phyloP scores from a whole-genome alignment of 371 early-diverging fungal species.

The Mortierella sp. region DNA sequence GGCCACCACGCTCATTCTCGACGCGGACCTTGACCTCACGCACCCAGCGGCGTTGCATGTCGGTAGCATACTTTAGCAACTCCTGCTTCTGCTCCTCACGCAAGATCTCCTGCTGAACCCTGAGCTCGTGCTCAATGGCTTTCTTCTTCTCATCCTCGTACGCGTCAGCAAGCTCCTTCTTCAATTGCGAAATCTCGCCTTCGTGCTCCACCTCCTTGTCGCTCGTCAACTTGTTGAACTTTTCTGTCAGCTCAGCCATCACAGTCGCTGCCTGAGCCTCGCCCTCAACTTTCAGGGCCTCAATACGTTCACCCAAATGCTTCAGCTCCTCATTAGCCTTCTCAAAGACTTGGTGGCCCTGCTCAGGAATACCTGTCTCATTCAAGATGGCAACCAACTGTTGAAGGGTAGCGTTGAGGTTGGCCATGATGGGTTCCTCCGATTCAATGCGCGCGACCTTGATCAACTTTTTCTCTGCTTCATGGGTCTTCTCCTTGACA shows the following conservation, averaged over 20 bases:
- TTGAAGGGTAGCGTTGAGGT: conserved; percentile 47
- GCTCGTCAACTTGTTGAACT: conserved; percentile 29
- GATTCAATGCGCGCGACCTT: conserved; percentile 45
- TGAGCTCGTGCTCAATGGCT: conserved; percentile 55
- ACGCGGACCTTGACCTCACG: conserved; percentile 82
- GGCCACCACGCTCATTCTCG: conserved; percentile 91
- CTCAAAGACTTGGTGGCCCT: conserved; percentile 54
- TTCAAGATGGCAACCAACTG: conserved; percentile 52
- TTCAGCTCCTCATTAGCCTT: conserved; percentile 52
- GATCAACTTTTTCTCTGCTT: conserved; percentile 41
- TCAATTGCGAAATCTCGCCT: conserved; percentile 55
- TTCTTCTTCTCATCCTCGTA: conserved; percentile 55
- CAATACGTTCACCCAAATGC: conserved; percentile 48
- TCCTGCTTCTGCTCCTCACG: conserved; percentile 56
- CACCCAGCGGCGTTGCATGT: conserved; percentile 66
- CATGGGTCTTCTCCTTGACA: conserved; percentile 1
- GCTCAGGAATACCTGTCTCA: conserved; percentile 53
- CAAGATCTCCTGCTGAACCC: conserved; percentile 55
- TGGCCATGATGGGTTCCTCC: conserved; percentile 50
- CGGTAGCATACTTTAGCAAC: conserved; percentile 61
- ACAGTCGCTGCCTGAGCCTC: conserved; percentile 55
- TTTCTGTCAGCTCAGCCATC: conserved; percentile 49
- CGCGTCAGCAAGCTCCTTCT: conserved; percentile 55
- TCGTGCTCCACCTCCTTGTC: conserved; percentile 46
- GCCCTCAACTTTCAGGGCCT: conserved; percentile 52